phyloP scores from a whole-genome alignment of 192 early-diverging fungal species.

The Pecoramyces ruminantium region DNA sequence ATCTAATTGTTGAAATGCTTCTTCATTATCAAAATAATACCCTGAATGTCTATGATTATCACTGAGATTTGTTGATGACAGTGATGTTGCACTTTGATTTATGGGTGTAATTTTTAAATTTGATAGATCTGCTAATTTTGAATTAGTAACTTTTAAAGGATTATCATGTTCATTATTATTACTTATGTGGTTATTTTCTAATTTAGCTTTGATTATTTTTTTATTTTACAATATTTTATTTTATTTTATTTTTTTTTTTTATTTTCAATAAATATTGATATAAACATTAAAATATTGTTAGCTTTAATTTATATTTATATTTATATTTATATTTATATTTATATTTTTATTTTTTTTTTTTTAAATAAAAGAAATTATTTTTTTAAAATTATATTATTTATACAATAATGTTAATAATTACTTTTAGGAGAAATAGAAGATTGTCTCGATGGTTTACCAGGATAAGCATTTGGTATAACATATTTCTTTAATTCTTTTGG shows the following conservation, averaged over 20 bases:
- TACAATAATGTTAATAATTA: too few species aligned
- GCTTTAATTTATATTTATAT: too few species aligned
- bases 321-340: too few species aligned
- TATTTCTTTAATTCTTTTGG: background rate
- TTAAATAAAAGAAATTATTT: too few species aligned
- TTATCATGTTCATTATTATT: background rate
- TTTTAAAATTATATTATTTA: too few species aligned
- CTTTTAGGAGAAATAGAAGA: background rate
- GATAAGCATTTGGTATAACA: background rate
- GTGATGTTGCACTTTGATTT: background rate
- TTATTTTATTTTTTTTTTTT: too few species aligned
- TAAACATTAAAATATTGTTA: too few species aligned
- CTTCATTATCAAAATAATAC: background rate
- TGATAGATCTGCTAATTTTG: background rate
- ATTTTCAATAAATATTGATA: too few species aligned
- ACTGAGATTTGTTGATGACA: background rate
- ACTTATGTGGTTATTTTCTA: too few species aligned
- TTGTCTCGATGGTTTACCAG: background rate
- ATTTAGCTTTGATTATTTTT: too few species aligned
- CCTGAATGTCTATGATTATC: background rate
- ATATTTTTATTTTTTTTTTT: too few species aligned
- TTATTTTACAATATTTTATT: too few species aligned
- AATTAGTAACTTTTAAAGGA: background rate
- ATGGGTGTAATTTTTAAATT: background rate
- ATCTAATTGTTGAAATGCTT: background rate